Percentiles rank a stretch among this genome's conserved stretches.
These are phyloP conservation scores for Cynara cardunculus DNA, from an alignment of 129 eudicot genomes.

Conservation along the genomic window DNA sequence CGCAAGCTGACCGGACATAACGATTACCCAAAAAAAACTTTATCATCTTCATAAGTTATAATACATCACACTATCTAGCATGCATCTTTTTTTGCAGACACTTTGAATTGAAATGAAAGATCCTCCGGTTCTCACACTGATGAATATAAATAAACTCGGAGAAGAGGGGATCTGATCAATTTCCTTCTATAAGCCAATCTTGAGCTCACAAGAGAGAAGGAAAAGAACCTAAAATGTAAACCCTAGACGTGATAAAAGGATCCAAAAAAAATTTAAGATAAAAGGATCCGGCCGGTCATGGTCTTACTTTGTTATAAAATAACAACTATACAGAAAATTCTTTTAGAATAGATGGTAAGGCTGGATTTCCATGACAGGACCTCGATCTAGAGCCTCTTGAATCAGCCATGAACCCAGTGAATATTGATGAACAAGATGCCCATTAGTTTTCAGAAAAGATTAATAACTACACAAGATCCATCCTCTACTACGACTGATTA, in stretches of 20 bases:
- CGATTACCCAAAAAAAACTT: background rate
- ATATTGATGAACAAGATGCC: conserved; percentile 17
- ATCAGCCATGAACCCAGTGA: conserved; percentile 12
- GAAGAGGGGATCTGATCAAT: too few relatives aligned
- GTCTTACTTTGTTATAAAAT: background rate
- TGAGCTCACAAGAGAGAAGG: background rate
- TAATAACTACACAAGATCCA: background rate
- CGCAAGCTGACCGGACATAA: too few relatives aligned
- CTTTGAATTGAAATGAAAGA: background rate
- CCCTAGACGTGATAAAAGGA: too few relatives aligned
- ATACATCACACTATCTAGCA: background rate
- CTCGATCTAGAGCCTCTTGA: background rate
- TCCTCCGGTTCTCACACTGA: too few relatives aligned
- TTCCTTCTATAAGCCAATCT: background rate
- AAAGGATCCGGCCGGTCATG: background rate
- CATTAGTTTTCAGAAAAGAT: background rate
- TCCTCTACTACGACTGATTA: background rate
- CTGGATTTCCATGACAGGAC: background rate
- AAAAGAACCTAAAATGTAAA: too few relatives aligned
- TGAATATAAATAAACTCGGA: too few relatives aligned
- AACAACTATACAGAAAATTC: background rate
- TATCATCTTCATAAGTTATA: background rate
- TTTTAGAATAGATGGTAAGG: background rate
- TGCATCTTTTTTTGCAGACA: background rate
- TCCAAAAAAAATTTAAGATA: background rate